phyloP scores from a whole-genome alignment of 345 rosid species.

The Barbarea vulgaris region DNA sequence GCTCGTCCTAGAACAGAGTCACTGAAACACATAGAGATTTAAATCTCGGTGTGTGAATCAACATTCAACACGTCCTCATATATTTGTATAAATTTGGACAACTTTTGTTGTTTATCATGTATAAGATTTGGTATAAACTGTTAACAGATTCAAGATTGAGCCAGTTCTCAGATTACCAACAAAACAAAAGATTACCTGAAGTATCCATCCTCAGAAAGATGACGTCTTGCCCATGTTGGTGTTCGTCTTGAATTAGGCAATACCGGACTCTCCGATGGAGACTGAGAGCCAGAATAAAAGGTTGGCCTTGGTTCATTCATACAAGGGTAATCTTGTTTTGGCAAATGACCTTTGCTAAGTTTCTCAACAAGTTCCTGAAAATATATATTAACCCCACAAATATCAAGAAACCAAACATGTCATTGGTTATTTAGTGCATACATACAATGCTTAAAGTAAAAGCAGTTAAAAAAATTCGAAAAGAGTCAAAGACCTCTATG shows the following conservation, averaged over 20 bases:
- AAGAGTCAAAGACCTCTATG: constrained; percentile 62
- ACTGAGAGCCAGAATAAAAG: constrained; percentile 58
- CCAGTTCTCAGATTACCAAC: neutral
- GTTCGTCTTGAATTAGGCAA: constrained; percentile 78
- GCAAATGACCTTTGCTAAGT: constrained; percentile 72
- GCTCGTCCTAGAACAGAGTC: constrained; percentile 77
- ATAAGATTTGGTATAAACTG: neutral
- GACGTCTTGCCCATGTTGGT: constrained; percentile 72
- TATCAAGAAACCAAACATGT: constrained; percentile 24
- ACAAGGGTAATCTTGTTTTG: constrained; percentile 85
- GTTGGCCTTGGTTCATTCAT: constrained; percentile 90
- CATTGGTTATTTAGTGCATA: neutral
- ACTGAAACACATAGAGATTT: constrained; percentile 43
- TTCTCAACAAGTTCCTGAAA: constrained; percentile 84
- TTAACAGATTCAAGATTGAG: neutral
- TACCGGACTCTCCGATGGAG: constrained; percentile 48
- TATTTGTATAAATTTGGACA: neutral
- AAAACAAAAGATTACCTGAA: constrained; percentile 54
- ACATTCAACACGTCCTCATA: neutral
- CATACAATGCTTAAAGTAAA: neutral
- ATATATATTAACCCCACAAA: no score
- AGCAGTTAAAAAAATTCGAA: neutral
- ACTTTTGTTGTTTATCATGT: neutral
- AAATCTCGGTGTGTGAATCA: neutral
- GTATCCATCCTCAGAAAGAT: constrained; percentile 78